Base-by-base conservation (phyloP, 1,284 basidiomycete genomes). In the Agroathelia rolfsii region DNA sequence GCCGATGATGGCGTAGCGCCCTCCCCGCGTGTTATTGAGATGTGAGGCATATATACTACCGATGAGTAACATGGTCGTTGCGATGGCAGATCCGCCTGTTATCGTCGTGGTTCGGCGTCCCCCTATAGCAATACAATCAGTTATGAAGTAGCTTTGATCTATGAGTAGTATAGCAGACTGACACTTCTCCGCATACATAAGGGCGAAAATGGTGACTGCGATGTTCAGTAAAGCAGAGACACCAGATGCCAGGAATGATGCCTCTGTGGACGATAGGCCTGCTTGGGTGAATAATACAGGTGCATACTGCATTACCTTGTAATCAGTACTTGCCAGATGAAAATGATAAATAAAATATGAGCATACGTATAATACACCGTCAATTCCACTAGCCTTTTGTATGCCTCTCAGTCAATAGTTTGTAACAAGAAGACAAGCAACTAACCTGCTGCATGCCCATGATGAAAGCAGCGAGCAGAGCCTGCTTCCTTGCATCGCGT, bases 241-340 rank as follows among this genome's bases (percentile, higher is more conserved):
- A 6, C 68, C 70, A 5, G 66, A 66, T 0, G 69, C 67, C 16
- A 72, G 51, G 48, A 72, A 70, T 1, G 66, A 61, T 5, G 66
- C 59, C 22, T 59, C 58, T 23, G 52, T 52, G 1, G 58, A 59
- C 4, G 59, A 58, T n/a, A 72, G 55, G 18, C 67, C 64, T 2
- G 66, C 67, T 46, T 69, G 68, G 4, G 58, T 47, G 43, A 73
- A 73, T 11, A 72, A 49, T 3, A 64, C 53, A 0, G 70, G 69
- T 0, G 67, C 69, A 37, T 66, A 72, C 50, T 69, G 53, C n/a
- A 49, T 24, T 31, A 49, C 44, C 40, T 50, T 21, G 3, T 30
- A 31, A 33, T 30, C n/a, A 23, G 12, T 12, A 16, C 11, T 5
- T 20, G 26, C 15, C 24, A 19, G 17, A 26, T 11, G 8, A 16